Evolutionary conservation across 371 early-diverging fungal species (phyloP).

Genomic region (Capillidium rhysosporum): DNA sequence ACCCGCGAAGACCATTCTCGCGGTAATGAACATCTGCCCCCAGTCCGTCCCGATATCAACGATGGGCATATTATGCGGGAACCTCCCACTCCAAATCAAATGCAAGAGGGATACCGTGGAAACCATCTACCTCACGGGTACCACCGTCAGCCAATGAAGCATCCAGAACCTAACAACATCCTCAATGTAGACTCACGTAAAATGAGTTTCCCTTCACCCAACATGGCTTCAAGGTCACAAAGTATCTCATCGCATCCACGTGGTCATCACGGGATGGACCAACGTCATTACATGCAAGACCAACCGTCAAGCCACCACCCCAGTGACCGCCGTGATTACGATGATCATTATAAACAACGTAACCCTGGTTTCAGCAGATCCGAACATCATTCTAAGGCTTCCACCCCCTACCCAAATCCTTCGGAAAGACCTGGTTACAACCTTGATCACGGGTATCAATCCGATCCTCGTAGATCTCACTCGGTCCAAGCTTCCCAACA

Average conservation of each 20-base stretch:
- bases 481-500: background rate
- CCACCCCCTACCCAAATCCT: background rate
- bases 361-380: background rate
- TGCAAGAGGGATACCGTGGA: background rate
- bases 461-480: background rate
- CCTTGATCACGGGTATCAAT: background rate
- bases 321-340: slow-evolving; percentile 2
- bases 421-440: background rate
- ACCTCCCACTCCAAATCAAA: background rate
- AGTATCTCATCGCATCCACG: background rate
- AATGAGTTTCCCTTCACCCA: slow-evolving; percentile 2
- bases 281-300: background rate
- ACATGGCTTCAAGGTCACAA: background rate
- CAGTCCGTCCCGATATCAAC: background rate
- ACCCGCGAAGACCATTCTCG: background rate
- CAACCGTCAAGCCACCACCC: background rate
- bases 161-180: background rate
- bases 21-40: background rate
- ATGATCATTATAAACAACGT: slow-evolving; percentile 2
- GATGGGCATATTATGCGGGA: background rate
- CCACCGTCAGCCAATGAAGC: slow-evolving; percentile 5
- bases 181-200: background rate
- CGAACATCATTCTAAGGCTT: background rate
- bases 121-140: background rate
- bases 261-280: background rate